Evolutionary conservation across 805 yeast genomes (phyloP).

Genomic region (Wickerhamomyces queroliae): DNA sequence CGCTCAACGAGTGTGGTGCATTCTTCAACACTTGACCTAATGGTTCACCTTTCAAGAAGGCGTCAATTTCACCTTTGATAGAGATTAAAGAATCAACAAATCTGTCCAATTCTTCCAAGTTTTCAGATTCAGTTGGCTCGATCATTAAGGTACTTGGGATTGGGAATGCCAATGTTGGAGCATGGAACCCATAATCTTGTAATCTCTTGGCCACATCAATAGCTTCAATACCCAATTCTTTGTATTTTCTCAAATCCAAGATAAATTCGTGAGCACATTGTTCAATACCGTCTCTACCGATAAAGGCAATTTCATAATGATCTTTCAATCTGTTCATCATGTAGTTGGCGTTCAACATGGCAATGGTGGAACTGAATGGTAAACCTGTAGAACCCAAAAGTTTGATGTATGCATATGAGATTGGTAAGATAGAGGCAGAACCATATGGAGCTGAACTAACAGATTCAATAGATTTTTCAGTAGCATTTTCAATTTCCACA

Average conservation of each 20-base stretch:
- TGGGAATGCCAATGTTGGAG: conserved; percentile 98
- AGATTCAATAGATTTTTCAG: conserved; percentile 54
- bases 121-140: conserved; percentile 96
- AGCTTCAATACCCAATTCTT: conserved; percentile 79
- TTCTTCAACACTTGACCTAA: conserved; percentile 72
- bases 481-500: conserved; percentile 36
- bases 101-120: conserved; percentile 81
- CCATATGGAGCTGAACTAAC: conserved; percentile 96
- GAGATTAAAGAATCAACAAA: conserved; percentile 83
- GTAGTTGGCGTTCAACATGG: conserved; percentile 93
- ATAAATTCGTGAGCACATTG: conserved; percentile 97
- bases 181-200: conserved; percentile 98
- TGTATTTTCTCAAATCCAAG: conserved; percentile 82
- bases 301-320: conserved; percentile 71
- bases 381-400: conserved; percentile 84
- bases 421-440: conserved; percentile 88
- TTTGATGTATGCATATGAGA: conserved; percentile 92
- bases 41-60: conserved; percentile 58
- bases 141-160: conserved; percentile 97
- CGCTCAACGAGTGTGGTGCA: conserved; percentile 88
- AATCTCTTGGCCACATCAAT: conserved; percentile 95
- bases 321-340: conserved; percentile 76
- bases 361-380: conserved; percentile 82
- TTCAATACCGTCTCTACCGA: conserved; percentile 52
- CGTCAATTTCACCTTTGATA: conserved; percentile 77